Evolutionary conservation across 2,329 filamentous ascomycete genomes (phyloP), one percentile per base, ranked within the genome.

Genomic region (Leptoxyphium fumago): DNA sequence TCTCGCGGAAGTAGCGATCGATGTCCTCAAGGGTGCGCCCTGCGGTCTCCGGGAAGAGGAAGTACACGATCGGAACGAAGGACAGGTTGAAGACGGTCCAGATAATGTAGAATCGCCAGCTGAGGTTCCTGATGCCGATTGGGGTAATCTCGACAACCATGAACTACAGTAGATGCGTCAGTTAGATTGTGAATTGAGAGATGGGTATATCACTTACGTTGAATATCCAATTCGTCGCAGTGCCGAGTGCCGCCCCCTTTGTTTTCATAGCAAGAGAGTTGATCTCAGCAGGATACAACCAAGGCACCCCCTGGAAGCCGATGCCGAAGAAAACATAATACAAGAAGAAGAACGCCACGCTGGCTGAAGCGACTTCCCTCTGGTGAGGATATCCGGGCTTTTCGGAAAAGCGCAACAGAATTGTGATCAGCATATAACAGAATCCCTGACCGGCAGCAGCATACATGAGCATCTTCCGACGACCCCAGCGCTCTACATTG

Each of bases 381-480:
- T 51, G 41, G 26, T 55, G 46, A 1, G 51, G 43, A 39, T 53
- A 59, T 8, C 54, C 55, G 8, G 50, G 45, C 21, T 54, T 48
- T 46, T 65, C 61, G 44, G 63, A 64, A 47, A 64, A 68, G 1
- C 64, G 57, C 7, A 74, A 60, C n/a, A 69, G 64, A 11, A 72
- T 60, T 0, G 70, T 73, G 52, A 75, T 73, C 48, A 72, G 59
- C 32, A 68, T 47, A 47, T 72, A 75, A 49, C 68, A 74, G 42
- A 73, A 60, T 45, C 62, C 67, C 56, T 75, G 73, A 1, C 72
- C 71, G 2, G 65, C 62, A 0, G 71, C 68, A 1, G 71, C 69
- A 52, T 70, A 76, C 55, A 78, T 68, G 68, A 79, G 74, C 57
- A 78, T 64, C 53, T 75, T 76, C 8, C 75, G 64, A 5, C 75